A percentile compares a stretch with the other conserved stretches of the same genome.
Conservation (phyloP, 78 protist genomes). For the Bodo saltans region DNA sequence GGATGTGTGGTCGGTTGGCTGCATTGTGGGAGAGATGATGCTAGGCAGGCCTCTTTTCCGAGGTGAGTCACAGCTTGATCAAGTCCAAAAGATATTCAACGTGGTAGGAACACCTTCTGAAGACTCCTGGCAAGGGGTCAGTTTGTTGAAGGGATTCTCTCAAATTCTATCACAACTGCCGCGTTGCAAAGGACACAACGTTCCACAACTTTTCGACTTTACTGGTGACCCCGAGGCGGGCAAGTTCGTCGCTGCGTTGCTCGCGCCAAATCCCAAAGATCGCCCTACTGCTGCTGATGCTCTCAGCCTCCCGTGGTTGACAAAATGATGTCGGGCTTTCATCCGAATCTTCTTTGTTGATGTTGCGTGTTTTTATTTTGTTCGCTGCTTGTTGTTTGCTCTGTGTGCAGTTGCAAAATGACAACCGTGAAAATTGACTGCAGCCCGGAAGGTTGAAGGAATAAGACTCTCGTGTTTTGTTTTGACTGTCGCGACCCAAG, state of each 20-base stretch:
- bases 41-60: slow-evolving; percentile 81
- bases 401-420: not conserved
- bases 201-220: not conserved
- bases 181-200: not conserved
- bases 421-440: not conserved
- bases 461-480: too few species aligned
- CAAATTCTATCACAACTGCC: not conserved
- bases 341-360: not conserved
- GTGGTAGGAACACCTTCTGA: slow-evolving; percentile 87
- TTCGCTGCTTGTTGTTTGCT: not conserved
- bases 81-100: slow-evolving; percentile 83
- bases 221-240: slow-evolving; percentile 1
- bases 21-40: slow-evolving; percentile 95
- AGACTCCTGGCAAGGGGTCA: slow-evolving; percentile 77
- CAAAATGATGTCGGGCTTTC: not conserved
- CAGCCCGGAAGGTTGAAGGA: not conserved
- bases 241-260: not conserved
- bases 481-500: too few species aligned
- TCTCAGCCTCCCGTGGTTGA: not conserved
- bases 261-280: not conserved
- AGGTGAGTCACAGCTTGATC: slow-evolving; percentile 89
- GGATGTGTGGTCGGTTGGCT: slow-evolving; percentile 84
- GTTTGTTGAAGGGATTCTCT: slow-evolving; percentile 71
- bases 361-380: not conserved
- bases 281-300: not conserved